These are phyloP conservation scores for Amanita exitialis DNA, from an alignment of 768 basidiomycete genomes.

Conservation along the genomic window DNA sequence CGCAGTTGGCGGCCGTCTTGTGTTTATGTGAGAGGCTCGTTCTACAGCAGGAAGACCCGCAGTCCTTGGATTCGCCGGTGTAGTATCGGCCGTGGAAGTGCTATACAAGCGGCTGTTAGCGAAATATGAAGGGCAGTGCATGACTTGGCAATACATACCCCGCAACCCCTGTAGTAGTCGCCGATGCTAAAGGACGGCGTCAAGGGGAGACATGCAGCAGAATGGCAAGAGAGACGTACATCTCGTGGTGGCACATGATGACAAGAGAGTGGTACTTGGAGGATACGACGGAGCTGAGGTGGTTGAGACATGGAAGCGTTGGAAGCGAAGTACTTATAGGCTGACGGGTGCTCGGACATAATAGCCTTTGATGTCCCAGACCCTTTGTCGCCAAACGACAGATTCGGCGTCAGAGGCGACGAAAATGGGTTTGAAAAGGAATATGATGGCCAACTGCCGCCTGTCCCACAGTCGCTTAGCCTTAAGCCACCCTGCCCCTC, in stretches of 20 bases:
- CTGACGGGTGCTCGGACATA: background rate
- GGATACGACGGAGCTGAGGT: background rate
- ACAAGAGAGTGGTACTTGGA: background rate
- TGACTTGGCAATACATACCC: slow-evolving; percentile 22
- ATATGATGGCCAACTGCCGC: background rate
- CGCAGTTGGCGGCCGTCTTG: slow-evolving; percentile 30
- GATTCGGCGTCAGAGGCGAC: slow-evolving; percentile 3
- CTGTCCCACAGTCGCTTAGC: background rate
- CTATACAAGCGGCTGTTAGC: slow-evolving; percentile 15
- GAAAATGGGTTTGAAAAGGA: slow-evolving; percentile 1
- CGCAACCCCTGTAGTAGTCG: slow-evolving; percentile 40
- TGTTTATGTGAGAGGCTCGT: slow-evolving; percentile 32
- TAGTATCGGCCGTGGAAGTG: slow-evolving; percentile 41
- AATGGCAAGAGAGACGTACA: slow-evolving; percentile 15
- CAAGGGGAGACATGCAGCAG: background rate
- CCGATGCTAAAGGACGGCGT: slow-evolving; percentile 24
- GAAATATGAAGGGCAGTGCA: background rate
- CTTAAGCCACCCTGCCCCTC: background rate
- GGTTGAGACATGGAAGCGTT: background rate
- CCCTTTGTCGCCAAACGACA: background rate
- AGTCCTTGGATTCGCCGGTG: slow-evolving; percentile 34
- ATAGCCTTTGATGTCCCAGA: background rate
- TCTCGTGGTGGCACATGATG: slow-evolving; percentile 28
- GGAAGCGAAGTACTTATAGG: background rate
- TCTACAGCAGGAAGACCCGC: slow-evolving; percentile 26